phyloP scores from a whole-genome alignment of 1,139 yeast genomes.

The Trichomonascaceae sp. region DNA sequence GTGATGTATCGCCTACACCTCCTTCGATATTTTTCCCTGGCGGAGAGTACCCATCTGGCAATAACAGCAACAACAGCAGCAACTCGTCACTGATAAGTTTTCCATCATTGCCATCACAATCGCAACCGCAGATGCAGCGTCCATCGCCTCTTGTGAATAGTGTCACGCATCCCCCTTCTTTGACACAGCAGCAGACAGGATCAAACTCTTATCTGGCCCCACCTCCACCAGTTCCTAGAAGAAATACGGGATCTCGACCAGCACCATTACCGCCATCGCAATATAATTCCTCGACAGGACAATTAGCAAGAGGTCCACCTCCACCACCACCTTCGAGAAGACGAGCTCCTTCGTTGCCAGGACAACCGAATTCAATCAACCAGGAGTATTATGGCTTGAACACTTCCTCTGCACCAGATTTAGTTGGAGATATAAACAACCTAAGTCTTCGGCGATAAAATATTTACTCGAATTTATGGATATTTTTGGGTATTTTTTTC shows the following conservation, averaged over 20 bases:
- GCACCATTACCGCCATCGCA: conserved; percentile 9
- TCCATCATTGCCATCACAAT: conserved; percentile 4
- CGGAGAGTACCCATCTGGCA: conserved; percentile 4
- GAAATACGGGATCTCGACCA: conserved; percentile 11
- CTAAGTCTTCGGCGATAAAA: conserved; percentile 12
- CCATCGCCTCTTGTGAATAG: conserved; percentile 4
- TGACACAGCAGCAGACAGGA: conserved; percentile 2
- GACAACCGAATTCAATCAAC: conserved; percentile 6
- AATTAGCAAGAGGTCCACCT: conserved; percentile 9
- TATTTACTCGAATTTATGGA: neutral
- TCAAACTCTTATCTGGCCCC: conserved; percentile 17
- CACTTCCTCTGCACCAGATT: conserved; percentile 25
- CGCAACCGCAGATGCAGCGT: conserved; percentile 7
- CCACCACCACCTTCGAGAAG: conserved; percentile 25
- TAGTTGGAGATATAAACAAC: conserved; percentile 26
- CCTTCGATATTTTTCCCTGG: conserved; percentile 7
- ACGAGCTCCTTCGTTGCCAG: conserved; percentile 23
- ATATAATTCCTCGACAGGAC: neutral
- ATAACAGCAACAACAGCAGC: conserved; percentile 6
- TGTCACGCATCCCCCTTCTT: neutral
- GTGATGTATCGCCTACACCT: neutral
- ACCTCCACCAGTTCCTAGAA: conserved; percentile 21
- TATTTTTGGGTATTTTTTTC: neutral
- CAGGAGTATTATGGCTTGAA: conserved; percentile 10
- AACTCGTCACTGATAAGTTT: conserved; percentile 2